Evolutionary conservation across 2,329 filamentous ascomycete genomes (phyloP).

Genomic region (Fusarium tricinctum): DNA sequence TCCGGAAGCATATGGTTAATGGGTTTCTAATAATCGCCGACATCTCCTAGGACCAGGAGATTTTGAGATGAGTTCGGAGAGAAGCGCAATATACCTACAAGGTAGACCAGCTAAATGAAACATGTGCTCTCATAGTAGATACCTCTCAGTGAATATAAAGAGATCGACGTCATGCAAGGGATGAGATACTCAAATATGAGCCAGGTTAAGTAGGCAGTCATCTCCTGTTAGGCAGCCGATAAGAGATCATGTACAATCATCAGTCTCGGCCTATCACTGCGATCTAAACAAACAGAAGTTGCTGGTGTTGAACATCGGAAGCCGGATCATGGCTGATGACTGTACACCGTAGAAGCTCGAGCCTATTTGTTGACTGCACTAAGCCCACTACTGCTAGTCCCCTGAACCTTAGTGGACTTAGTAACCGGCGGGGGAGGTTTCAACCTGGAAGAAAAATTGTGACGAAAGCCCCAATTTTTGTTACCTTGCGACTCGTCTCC

Average conservation of each 20-base stretch:
- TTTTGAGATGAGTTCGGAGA: constrained; percentile 22
- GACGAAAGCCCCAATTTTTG: constrained; percentile 51
- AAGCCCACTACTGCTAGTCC: constrained; percentile 31
- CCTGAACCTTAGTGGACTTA: constrained; percentile 38
- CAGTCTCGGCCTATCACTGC: constrained; percentile 1
- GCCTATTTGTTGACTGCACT: constrained; percentile 24
- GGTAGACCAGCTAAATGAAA: constrained; percentile 16
- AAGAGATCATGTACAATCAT: constrained; percentile 8
- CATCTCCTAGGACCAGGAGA: constrained; percentile 17
- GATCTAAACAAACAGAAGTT: constrained; percentile 1
- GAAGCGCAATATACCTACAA: constrained; percentile 27
- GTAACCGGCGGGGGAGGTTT: constrained; percentile 45
- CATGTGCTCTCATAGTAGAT: constrained; percentile 2
- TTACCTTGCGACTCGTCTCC: constrained; percentile 38
- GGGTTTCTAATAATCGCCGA: constrained; percentile 8
- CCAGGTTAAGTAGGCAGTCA: constrained; percentile 5
- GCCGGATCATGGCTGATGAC: constrained; percentile 40
- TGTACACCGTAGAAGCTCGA: constrained; percentile 12
- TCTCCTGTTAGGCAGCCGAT: background rate
- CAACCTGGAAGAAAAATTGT: constrained; percentile 50
- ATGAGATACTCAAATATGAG: constrained; percentile 1
- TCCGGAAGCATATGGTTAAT: constrained; percentile 18
- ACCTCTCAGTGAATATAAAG: background rate
- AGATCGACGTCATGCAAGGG: background rate
- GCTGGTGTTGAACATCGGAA: constrained; percentile 24